These are phyloP conservation scores for Coix lacrymajobi DNA, from an alignment of 176 grass and related monocot species.

Conservation along the genomic window DNA sequence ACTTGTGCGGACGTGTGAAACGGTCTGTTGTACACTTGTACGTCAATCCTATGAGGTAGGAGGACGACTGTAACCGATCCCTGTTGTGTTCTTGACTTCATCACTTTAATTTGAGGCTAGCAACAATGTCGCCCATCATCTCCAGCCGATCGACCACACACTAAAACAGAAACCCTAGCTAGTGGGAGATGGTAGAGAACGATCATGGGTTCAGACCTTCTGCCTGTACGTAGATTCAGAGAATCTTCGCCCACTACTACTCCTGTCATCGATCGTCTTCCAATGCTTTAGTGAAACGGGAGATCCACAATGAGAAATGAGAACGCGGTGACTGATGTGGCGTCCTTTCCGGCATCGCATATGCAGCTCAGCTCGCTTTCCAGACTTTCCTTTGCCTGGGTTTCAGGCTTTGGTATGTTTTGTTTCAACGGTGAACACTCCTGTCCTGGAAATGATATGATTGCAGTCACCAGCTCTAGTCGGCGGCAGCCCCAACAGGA, in stretches of 20 bases:
- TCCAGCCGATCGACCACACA: too few species aligned
- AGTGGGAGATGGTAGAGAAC: not conserved
- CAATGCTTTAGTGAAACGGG: not conserved
- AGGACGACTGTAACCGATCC: too few species aligned
- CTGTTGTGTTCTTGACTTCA: too few species aligned
- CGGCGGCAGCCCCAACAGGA: not conserved
- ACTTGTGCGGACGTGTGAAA: too few species aligned
- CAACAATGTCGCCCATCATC: not conserved
- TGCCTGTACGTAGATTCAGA: not conserved
- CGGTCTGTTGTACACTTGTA: too few species aligned
- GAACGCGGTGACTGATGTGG: not conserved
- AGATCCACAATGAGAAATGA: not conserved
- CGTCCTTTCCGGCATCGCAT: not conserved
- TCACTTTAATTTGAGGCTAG: too few species aligned
- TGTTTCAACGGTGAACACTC: not conserved
- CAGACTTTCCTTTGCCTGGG: not conserved
- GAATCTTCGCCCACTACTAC: not conserved
- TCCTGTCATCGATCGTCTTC: not conserved
- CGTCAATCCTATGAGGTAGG: too few species aligned
- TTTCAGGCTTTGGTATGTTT: not conserved
- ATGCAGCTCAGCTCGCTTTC: not conserved
- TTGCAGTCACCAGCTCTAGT: not conserved
- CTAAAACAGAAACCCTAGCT: too few species aligned
- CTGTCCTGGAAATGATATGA: not conserved
- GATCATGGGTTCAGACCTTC: not conserved